phyloP scores from a whole-genome alignment of 805 yeast genomes.

The Kurtzmaniella cleridarum region DNA sequence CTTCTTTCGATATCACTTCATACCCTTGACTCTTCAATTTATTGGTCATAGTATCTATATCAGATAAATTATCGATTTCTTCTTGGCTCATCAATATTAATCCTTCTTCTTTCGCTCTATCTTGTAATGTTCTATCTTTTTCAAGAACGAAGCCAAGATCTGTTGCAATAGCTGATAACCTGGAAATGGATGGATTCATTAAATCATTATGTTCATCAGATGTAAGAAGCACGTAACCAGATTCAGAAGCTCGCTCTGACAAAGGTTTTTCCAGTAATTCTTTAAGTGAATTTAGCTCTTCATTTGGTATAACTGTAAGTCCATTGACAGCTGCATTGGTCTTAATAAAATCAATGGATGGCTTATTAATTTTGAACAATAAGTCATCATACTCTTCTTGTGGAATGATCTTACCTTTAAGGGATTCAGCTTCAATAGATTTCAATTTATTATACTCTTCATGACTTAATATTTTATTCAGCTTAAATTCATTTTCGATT shows the following conservation, averaged over 20 bases:
- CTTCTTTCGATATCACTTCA: conserved; percentile 6
- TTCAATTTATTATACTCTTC: conserved; percentile 17
- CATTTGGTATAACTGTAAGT: conserved; percentile 19
- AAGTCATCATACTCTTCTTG: conserved; percentile 20
- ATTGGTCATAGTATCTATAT: conserved; percentile 1
- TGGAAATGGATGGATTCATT: conserved; percentile 8
- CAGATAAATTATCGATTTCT: conserved; percentile 1
- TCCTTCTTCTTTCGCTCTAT: conserved; percentile 14
- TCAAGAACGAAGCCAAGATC: conserved; percentile 1
- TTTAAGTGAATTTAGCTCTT: conserved; percentile 16
- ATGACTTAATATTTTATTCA: conserved; percentile 3
- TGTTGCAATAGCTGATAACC: conserved; percentile 10
- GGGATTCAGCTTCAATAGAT: conserved; percentile 6
- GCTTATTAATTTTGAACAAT: conserved; percentile 22
- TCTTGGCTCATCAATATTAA: conserved; percentile 7
- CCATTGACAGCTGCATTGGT: conserved; percentile 24
- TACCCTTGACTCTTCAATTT: conserved; percentile 5
- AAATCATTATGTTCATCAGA: background rate
- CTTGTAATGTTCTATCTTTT: conserved; percentile 10
- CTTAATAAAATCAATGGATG: conserved; percentile 20
- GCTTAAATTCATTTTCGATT: background rate
- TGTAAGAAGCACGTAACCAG: conserved; percentile 10
- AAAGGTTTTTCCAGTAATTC: conserved; percentile 9
- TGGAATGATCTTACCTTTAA: conserved; percentile 9
- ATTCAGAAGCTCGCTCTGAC: conserved; percentile 12